Percentiles rank a stretch among this genome's conserved stretches.
Conservation (phyloP, 2,329 filamentous ascomycete species). For the Paracoccidioides brasiliensis region DNA sequence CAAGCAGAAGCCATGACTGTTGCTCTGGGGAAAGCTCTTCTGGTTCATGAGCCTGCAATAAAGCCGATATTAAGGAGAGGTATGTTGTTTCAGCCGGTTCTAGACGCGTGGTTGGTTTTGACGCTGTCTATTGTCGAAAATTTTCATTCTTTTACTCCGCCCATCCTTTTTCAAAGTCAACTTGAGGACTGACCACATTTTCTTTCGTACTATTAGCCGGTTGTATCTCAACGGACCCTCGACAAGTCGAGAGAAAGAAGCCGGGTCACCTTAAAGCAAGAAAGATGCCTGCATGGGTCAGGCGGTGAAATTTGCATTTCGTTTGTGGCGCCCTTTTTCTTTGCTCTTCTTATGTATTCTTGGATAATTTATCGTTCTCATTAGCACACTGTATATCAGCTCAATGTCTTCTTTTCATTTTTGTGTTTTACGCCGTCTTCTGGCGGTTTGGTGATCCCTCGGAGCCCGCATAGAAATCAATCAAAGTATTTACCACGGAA, state of each 20-base stretch:
- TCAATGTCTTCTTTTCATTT: background rate
- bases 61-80: slow-evolving; percentile 80
- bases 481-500: background rate
- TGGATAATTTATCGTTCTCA: background rate
- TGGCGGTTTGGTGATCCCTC: background rate
- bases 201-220: slow-evolving; percentile 49
- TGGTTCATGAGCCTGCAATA: slow-evolving; percentile 83
- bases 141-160: background rate
- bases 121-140: too few relatives aligned
- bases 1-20: slow-evolving; percentile 91
- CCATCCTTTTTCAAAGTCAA: slow-evolving; percentile 8
- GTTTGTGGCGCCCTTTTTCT: slow-evolving; percentile 1
- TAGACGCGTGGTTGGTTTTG: background rate
- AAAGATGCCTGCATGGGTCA: slow-evolving; percentile 98
- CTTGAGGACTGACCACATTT: background rate
- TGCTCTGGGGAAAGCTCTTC: slow-evolving; percentile 72
- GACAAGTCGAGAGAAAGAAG: slow-evolving; percentile 96
- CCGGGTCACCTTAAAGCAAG: slow-evolving; percentile 88
- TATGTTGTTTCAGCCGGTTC: slow-evolving; percentile 38
- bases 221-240: slow-evolving; percentile 78
- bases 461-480: background rate
- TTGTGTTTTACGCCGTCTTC: background rate
- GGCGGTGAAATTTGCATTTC: slow-evolving; percentile 41
- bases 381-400: slow-evolving; percentile 1
- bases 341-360: slow-evolving; percentile 3